These are phyloP conservation scores for Onygenales sp. DNA, from an alignment of 2,329 filamentous ascomycete genomes.

Conservation along the genomic window DNA sequence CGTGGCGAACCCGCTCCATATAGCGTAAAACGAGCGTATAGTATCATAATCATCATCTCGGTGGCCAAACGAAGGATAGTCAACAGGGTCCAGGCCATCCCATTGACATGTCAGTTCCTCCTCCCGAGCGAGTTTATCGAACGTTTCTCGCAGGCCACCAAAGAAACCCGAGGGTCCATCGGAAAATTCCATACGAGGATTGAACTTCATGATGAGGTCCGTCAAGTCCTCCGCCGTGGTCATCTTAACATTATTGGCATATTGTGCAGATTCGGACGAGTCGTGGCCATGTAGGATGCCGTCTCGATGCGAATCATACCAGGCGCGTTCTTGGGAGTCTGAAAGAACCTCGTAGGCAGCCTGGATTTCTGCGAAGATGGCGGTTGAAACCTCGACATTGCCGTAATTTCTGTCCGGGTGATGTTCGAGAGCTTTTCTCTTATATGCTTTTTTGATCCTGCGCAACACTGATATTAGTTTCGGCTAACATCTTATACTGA, in stretches of 20 bases:
- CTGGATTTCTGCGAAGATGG: constrained; percentile 82
- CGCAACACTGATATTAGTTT: constrained; percentile 2
- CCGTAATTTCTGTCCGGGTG: constrained; percentile 92
- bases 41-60: constrained; percentile 62
- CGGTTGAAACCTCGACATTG: constrained; percentile 73
- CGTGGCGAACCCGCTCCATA: constrained; percentile 75
- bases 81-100: constrained; percentile 49
- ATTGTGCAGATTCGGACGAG: constrained; percentile 38
- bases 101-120: constrained; percentile 66
- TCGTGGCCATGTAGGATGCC: constrained; percentile 64
- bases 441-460: constrained; percentile 89
- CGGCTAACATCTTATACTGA: not conserved
- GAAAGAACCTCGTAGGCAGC: constrained; percentile 93
- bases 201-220: constrained; percentile 70
- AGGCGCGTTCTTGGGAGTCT: constrained; percentile 87
- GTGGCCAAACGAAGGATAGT: constrained; percentile 76
- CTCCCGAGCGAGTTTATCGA: constrained; percentile 70
- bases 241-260: constrained; percentile 60
- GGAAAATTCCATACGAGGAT: constrained; percentile 65
- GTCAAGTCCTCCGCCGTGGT: constrained; percentile 75
- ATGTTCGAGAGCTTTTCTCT: constrained; percentile 79
- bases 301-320: constrained; percentile 93
- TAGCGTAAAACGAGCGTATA: constrained; percentile 70
- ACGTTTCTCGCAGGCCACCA: constrained; percentile 64
- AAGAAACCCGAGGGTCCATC: constrained; percentile 79